These are phyloP conservation scores for Metschnikowia hibisci DNA, from an alignment of 805 yeast species.

Conservation along the genomic window DNA sequence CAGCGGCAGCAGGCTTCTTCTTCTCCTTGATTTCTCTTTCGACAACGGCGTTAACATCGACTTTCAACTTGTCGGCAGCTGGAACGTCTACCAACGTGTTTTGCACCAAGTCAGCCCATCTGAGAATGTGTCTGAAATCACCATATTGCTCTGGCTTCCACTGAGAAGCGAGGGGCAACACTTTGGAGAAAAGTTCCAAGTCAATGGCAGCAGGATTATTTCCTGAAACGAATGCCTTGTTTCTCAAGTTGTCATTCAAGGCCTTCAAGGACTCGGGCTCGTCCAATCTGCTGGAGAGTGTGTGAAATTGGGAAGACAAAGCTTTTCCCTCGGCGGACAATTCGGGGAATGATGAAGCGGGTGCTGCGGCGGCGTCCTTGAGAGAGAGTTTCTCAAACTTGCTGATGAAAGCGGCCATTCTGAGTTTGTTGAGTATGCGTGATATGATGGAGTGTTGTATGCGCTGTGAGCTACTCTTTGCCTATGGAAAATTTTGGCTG, in stretches of 20 bases:
- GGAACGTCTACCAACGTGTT: constrained; percentile 55
- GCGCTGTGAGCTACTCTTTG: background rate
- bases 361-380: constrained; percentile 21
- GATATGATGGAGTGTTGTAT: constrained; percentile 2
- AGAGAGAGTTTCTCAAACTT: constrained; percentile 31
- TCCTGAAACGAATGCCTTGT: constrained; percentile 68
- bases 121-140: constrained; percentile 72
- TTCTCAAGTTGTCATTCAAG: constrained; percentile 67
- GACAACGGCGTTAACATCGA: constrained; percentile 59
- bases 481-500: constrained; percentile 11
- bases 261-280: constrained; percentile 42
- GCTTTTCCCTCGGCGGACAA: constrained; percentile 56
- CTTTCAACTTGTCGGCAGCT: constrained; percentile 47
- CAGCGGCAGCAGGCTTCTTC: constrained; percentile 39
- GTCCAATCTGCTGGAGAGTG: constrained; percentile 58
- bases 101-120: constrained; percentile 93
- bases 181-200: constrained; percentile 60
- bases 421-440: constrained; percentile 9
- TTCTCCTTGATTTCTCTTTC: constrained; percentile 75
- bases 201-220: constrained; percentile 68
- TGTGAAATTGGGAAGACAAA: constrained; percentile 71
- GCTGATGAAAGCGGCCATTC: constrained; percentile 29
- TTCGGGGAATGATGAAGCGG: constrained; percentile 24
- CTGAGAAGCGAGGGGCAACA: constrained; percentile 54
- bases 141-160: constrained; percentile 59